Conservation (phyloP, 495 filamentous ascomycete genomes). For the Articulospora tetracladia region DNA sequence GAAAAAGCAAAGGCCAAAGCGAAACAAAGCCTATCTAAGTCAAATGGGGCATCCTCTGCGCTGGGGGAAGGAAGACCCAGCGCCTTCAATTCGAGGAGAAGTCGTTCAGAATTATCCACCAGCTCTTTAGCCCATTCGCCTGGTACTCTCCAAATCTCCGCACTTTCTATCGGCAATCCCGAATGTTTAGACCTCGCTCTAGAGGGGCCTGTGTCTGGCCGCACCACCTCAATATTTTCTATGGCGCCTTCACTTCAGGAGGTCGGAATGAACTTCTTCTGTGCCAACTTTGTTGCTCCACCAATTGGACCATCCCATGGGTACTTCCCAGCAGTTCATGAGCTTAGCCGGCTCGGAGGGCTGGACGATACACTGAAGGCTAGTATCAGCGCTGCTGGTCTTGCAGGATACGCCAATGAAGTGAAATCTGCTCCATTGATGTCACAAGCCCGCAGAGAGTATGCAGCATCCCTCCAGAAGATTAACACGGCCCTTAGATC, state of each 20-base stretch:
- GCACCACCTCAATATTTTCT: not conserved
- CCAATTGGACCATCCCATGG: slow-evolving; percentile 27
- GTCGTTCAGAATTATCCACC: no score
- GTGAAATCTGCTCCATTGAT: slow-evolving; percentile 30
- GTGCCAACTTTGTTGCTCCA: slow-evolving; percentile 34
- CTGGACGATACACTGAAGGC: slow-evolving; percentile 34
- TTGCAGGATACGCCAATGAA: slow-evolving; percentile 43
- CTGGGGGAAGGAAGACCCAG: not conserved
- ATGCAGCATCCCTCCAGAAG: slow-evolving; percentile 39
- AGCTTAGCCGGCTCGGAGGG: slow-evolving; percentile 24
- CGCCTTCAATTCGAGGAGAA: no score
- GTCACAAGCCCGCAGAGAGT: slow-evolving; percentile 38
- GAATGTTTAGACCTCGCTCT: not conserved
- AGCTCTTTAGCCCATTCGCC: not conserved
- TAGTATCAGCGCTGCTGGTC: slow-evolving; percentile 41
- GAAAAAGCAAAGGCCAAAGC: slow-evolving; percentile 51
- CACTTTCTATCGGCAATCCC: not conserved
- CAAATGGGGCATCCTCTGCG: not conserved
- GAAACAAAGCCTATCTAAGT: slow-evolving; percentile 8
- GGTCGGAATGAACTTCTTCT: slow-evolving; percentile 42
- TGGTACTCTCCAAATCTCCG: not conserved
- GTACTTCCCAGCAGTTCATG: slow-evolving; percentile 28
- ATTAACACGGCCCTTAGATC: slow-evolving; percentile 49
- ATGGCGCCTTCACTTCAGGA: slow-evolving; percentile 25
- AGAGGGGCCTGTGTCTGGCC: not conserved